phyloP scores from a whole-genome alignment of 306 rosid species.

The Lupinus albus region DNA sequence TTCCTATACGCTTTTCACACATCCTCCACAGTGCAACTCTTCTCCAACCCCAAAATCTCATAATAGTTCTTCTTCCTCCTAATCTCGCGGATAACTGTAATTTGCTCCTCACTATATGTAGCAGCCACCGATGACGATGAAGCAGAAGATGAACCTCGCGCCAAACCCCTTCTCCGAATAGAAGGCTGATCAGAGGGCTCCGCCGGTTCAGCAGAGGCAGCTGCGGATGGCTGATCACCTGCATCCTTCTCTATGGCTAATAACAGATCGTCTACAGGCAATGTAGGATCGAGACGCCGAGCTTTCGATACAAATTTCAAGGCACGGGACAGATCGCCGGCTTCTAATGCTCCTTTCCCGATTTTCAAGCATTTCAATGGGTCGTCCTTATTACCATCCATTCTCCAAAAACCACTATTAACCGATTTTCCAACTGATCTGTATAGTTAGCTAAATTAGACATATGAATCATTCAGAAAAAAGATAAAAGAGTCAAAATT shows the following conservation, averaged over 20 bases:
- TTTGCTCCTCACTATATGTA: slow-evolving; percentile 66
- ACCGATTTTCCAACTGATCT: slow-evolving; percentile 21
- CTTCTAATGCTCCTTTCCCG: slow-evolving; percentile 69
- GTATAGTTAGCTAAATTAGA: slow-evolving; percentile 25
- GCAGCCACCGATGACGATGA: background rate
- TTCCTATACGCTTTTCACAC: slow-evolving; percentile 81
- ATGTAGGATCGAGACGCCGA: slow-evolving; percentile 78
- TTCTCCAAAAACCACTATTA: slow-evolving; percentile 33
- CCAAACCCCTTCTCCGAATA: background rate
- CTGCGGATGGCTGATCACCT: slow-evolving; percentile 39
- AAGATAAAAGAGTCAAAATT: background rate
- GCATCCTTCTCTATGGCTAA: slow-evolving; percentile 29
- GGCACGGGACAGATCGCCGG: slow-evolving; percentile 78
- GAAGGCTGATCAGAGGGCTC: background rate
- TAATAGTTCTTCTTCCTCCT: slow-evolving; percentile 84
- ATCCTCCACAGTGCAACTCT: slow-evolving; percentile 78
- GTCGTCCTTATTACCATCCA: slow-evolving; percentile 97
- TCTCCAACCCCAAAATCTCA: slow-evolving; percentile 86
- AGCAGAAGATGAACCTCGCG: background rate
- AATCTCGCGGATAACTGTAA: slow-evolving; percentile 64
- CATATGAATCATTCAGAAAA: slow-evolving; percentile 3
- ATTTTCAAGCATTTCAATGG: slow-evolving; percentile 79
- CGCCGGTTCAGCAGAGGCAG: slow-evolving; percentile 27
- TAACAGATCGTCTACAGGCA: slow-evolving; percentile 72
- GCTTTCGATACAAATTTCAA: slow-evolving; percentile 76